phyloP scores from a whole-genome alignment of 2,329 filamentous ascomycete species.

The Emergomyces orientalis region DNA sequence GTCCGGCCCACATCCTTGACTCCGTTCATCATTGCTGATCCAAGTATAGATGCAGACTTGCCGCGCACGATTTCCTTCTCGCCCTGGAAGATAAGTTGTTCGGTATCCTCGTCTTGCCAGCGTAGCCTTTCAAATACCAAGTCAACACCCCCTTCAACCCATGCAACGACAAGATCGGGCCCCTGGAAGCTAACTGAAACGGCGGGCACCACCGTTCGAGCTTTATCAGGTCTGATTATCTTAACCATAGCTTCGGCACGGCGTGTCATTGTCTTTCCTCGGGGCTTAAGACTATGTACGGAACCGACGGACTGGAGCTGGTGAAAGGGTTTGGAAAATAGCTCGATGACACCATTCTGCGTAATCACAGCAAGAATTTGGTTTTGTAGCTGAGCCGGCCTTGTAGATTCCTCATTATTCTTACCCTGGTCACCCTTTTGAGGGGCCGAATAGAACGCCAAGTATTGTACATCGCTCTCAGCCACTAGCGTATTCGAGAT shows the following conservation, averaged over 20 bases:
- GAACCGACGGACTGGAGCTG: slow-evolving; percentile 24
- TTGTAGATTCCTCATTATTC: slow-evolving; percentile 11
- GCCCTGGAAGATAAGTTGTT: slow-evolving; percentile 38
- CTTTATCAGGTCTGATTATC: slow-evolving; percentile 35
- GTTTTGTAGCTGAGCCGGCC: slow-evolving; percentile 23
- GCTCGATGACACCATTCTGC: slow-evolving; percentile 40
- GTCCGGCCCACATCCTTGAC: slow-evolving; percentile 42
- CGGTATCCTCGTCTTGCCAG: slow-evolving; percentile 38
- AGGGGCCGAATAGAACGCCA: slow-evolving; percentile 29
- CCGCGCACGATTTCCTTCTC: slow-evolving; percentile 36
- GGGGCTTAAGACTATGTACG: slow-evolving; percentile 36
- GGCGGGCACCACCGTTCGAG: slow-evolving; percentile 33
- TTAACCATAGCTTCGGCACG: slow-evolving; percentile 39
- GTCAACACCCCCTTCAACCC: slow-evolving; percentile 42
- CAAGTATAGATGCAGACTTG: slow-evolving; percentile 36
- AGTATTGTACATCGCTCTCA: slow-evolving; percentile 36
- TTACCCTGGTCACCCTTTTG: slow-evolving; percentile 13
- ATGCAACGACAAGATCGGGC: slow-evolving; percentile 39
- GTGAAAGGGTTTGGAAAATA: slow-evolving; percentile 42
- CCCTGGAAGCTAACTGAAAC: slow-evolving; percentile 39
- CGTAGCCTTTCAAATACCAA: slow-evolving; percentile 42
- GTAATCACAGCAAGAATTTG: slow-evolving; percentile 40
- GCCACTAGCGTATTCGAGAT: slow-evolving; percentile 42
- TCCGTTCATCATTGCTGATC: slow-evolving; percentile 45
- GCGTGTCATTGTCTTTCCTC: slow-evolving; percentile 37